Base-by-base conservation (phyloP, 2,329 filamentous ascomycete genomes). In the Verticillium isaacii region DNA sequence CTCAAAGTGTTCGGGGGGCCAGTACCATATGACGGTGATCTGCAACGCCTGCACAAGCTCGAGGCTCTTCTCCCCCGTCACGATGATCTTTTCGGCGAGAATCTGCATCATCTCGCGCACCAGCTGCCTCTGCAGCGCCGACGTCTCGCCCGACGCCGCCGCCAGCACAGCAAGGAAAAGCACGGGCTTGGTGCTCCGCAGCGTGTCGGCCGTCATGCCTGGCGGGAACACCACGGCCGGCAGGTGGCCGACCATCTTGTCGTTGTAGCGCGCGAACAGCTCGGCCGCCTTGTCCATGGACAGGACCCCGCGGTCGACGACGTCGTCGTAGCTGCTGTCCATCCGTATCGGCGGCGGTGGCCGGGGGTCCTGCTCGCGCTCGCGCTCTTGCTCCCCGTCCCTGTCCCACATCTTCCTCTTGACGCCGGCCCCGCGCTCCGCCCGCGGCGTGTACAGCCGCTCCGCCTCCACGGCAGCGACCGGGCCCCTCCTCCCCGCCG, bases 11-110 rank as follows among this genome's bases (percentile, higher is more conserved):
- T 94, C 88, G 0, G 92, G 92, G 17, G 92, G 91, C 72, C 87
- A 88, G 73, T 96, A 96, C 91, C 92, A 96, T 23, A 93, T 84
- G n/a, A 89, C 86, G 7, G 86, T 82, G 3, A 96, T 79, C 62
- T 91, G 83, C 50, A 96, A 77, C 1, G 91, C 85, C 75, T 97
- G 93, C 9, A 96, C 86, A 7, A 96, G 79, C 73, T 96, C 93
- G 19, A 97, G 76, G 39, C 85, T 91, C 78, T 96, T 96, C 68
- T 92, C 88, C 14, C 91, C 92, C 7, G 85, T 84, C 34, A 92
- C 79, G 67, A 95, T 84, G 50, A 94, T 83, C 66, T 86, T 87
- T 55, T 95, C 89, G 2, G 90, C 91, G 60, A 95, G 84, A 12
- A 87, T 79, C 64, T 87, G 85, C 77, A 92, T 89, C 61, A 92